phyloP scores from a whole-genome alignment of 495 filamentous ascomycete species.

The Xylaria scruposa region DNA sequence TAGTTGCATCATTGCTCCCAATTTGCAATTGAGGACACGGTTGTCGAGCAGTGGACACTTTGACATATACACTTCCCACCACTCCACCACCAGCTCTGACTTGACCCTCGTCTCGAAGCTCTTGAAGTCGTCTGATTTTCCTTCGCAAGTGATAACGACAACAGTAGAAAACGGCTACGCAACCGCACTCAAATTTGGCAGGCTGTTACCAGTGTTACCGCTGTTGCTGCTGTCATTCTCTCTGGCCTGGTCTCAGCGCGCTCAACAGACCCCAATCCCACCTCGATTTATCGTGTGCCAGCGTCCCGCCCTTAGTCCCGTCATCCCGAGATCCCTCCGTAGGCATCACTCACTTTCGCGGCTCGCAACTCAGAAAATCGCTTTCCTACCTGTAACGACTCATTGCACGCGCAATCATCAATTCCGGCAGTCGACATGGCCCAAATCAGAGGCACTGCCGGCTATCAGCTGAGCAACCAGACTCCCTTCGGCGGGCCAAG shows the following conservation, averaged over 20 bases:
- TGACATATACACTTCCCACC: neutral
- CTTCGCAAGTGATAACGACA: neutral
- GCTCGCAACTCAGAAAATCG: neutral
- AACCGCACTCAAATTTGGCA: neutral
- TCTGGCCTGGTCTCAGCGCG: neutral
- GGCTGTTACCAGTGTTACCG: neutral
- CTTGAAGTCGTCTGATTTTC: neutral
- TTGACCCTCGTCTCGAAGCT: neutral
- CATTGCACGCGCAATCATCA: constrained; percentile 28
- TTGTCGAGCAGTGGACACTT: constrained; percentile 33
- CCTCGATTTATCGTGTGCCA: constrained; percentile 8
- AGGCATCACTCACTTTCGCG: constrained; percentile 2
- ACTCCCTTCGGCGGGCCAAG: constrained; percentile 69
- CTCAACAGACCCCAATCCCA: constrained; percentile 10
- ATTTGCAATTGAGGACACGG: constrained; percentile 44
- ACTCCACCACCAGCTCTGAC: constrained; percentile 5
- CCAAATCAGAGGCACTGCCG: constrained; percentile 94
- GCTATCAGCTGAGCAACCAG: constrained; percentile 87
- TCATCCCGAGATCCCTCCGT: constrained; percentile 15
- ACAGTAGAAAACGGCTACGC: constrained; percentile 5
- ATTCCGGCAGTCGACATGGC: constrained; percentile 65
- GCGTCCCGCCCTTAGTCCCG: constrained; percentile 5
- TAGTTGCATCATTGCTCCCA: constrained; percentile 38
- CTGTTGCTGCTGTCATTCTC: neutral
- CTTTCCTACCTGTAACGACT: constrained; percentile 30